A percentile compares a stretch with the other conserved stretches of the same genome.
These are phyloP conservation scores for Citrus hindsii DNA, from an alignment of 345 rosid species.

Conservation along the genomic window DNA sequence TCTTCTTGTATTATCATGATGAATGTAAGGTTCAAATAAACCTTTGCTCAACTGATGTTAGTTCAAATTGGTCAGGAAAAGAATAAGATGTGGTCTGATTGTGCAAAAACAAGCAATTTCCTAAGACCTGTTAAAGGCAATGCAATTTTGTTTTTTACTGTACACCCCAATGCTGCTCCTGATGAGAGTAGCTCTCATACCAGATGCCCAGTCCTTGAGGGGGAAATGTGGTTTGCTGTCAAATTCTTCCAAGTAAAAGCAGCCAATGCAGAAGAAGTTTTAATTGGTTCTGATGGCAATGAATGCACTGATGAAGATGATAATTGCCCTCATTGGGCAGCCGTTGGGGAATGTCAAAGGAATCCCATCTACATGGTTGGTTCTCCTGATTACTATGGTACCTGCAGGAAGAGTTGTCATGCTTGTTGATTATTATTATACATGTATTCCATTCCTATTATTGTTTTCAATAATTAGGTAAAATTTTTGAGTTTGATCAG, in stretches of 20 bases:
- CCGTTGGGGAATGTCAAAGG: conserved; percentile 71
- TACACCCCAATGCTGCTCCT: conserved; percentile 45
- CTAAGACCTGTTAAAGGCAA: conserved; percentile 73
- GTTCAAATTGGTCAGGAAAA: conserved; percentile 33
- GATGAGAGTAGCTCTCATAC: conserved; percentile 65
- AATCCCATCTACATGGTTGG: conserved; percentile 91
- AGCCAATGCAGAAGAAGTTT: conserved; percentile 11
- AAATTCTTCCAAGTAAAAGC: conserved; percentile 53
- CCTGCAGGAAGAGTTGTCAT: conserved; percentile 87
- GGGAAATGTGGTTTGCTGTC: conserved; percentile 66
- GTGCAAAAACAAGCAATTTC: conserved; percentile 36
- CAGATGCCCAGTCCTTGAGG: conserved; percentile 79
- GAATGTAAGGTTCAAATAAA: background rate
- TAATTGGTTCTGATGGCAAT: conserved; percentile 18
- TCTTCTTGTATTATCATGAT: background rate
- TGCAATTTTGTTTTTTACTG: conserved; percentile 72
- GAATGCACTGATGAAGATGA: conserved; percentile 82
- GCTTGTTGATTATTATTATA: conserved; percentile 36
- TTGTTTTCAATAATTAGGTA: conserved; percentile 6
- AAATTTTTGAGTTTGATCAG: conserved; percentile 2
- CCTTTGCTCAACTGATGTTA: background rate
- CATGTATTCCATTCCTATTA: background rate
- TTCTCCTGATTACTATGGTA: conserved; percentile 83
- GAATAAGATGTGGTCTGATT: conserved; percentile 52
- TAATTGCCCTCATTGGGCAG: conserved; percentile 71